Base-by-base conservation (phyloP, 495 filamentous ascomycete species). In the Pseudevernia furfuracea region DNA sequence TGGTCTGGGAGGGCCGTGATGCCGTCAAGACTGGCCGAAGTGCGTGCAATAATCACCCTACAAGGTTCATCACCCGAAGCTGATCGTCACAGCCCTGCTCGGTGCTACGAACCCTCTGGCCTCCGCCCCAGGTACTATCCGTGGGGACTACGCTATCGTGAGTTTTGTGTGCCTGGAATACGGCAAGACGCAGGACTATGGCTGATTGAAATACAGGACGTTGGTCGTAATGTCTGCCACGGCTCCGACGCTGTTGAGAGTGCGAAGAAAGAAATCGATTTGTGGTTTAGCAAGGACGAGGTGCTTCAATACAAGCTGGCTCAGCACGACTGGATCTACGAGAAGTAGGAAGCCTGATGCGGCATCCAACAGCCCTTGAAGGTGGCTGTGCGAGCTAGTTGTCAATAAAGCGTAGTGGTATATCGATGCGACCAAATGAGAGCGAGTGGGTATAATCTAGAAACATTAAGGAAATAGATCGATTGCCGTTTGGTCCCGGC, bases 141-240 rank as follows among this genome's bases (percentile, higher is more conserved):
- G 94, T 81, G 93, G 92, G 77, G 89, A 92, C 79, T 91, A 73
- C 74, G 84, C 84, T 72, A 84, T 87, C 61, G 81, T 84, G 76
- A 73, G 79, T 69, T 37, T 46, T 44, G 21, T 14, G 58, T 25
- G 28, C 46, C 34, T 41, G 23, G 14, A 41, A 30, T 25, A 21
- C 28, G 9, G 52, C 60, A 53, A 39, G 63, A 71, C 4, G 67
- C 57, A 63, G 25, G 61, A 46, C 4, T 58, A 34, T 52, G 62
- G 46, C 63, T 72, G 44, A 73, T 58, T 44, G 23, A 36, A 53
- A n/a, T 17, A 10, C 66, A 87, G 85, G 90, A 92, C 73, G 89
- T 94, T 73, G 94, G 94, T 80, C 91, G 94, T 76, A 98, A 98
- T 84, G 90, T 98, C 79, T 97, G 94, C 87, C 94, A 98, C 85